Evolutionary conservation across 192 early-diverging fungal species (phyloP), one percentile per base, ranked within the genome.

Genomic region (Podila minutissima): DNA sequence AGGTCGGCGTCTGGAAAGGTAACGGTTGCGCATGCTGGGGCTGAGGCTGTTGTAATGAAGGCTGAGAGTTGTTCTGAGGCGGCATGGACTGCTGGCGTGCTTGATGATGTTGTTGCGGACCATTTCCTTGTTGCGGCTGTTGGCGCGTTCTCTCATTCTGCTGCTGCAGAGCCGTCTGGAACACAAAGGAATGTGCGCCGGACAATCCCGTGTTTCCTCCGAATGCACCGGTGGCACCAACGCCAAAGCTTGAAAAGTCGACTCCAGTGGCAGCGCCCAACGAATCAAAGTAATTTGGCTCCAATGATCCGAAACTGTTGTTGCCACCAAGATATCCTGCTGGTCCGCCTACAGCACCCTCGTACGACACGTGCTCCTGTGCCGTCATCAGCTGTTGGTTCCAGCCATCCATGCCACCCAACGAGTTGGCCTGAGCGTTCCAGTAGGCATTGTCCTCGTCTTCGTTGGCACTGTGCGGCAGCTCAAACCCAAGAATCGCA

Each of bases 321-420:
- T 81, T 81, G 28, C 77, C 77, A 24, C 77, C 77, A 35, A 81
- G 35, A 31, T 81, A 81, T 20, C 67, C 71, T 5, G 71, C 62
- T 24, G 77, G 77, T 22, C 77, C 77, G 10, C 77, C 77, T 2
- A 81, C 63, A 20, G 65, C 48, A 13, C 77, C 67, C 71, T 81
- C 72, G 62, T 81, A 81, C 29, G 71, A 73, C 19, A 81, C 77
- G 35, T 81, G 77, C 60, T 81, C 77, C 48, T 72, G 70, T 12
- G 77, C 77, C 26, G 71, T 69, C 77, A 81, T 81, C 24, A 81
- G 38, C 67, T 81, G 77, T 29, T 81, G 77, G 33, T 81, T 81
- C 77, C 77, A 81, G 12, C 77, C 77, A 28, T 81, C 77, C 77
- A 81, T 81, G 22, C 77, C 77, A 62, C 77, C 77, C 17, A 81